Conservation (phyloP, 1,139 yeast genomes). For the Geotrichum klebahnii region DNA sequence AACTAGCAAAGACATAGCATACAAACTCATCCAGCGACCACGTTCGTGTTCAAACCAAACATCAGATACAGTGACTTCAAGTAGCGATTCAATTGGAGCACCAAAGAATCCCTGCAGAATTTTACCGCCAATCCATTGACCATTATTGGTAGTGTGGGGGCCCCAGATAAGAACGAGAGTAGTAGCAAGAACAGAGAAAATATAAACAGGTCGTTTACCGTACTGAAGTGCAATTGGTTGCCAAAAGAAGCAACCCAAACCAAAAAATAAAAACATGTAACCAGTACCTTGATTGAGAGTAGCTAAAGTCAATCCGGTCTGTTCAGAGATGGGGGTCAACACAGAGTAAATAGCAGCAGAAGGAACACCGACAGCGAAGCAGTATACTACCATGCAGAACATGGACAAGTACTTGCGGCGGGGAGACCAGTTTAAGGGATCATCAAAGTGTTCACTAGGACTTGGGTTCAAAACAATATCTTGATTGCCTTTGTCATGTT, state of each 20-base stretch:
- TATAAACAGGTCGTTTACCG: slow-evolving; percentile 52
- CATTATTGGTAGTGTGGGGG: slow-evolving; percentile 33
- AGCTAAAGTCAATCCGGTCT: slow-evolving; percentile 42
- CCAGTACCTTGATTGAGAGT: slow-evolving; percentile 53
- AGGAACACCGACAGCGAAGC: slow-evolving; percentile 47
- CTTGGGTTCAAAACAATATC: slow-evolving; percentile 45
- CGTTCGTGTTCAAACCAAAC: slow-evolving; percentile 68
- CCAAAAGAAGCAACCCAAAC: slow-evolving; percentile 48
- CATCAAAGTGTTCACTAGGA: slow-evolving; percentile 49
- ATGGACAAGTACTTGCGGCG: slow-evolving; percentile 41
- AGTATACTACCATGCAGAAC: slow-evolving; percentile 40
- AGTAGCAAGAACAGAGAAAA: slow-evolving; percentile 42
- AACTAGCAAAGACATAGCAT: slow-evolving; percentile 70
- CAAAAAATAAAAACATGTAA: slow-evolving; percentile 47
- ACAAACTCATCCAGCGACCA: slow-evolving; percentile 69
- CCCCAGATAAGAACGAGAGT: slow-evolving; percentile 35
- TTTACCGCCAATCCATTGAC: slow-evolving; percentile 43
- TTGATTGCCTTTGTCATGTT: slow-evolving; percentile 30
- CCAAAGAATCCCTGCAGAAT: slow-evolving; percentile 49
- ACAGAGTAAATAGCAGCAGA: slow-evolving; percentile 49
- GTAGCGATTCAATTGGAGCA: slow-evolving; percentile 55
- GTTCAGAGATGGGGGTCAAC: slow-evolving; percentile 42
- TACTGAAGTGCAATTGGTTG: slow-evolving; percentile 53
- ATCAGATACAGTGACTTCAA: slow-evolving; percentile 44
- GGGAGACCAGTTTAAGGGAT: slow-evolving; percentile 47